phyloP scores from a whole-genome alignment of 345 rosid genomes.

The Eucalyptus tenuipes region DNA sequence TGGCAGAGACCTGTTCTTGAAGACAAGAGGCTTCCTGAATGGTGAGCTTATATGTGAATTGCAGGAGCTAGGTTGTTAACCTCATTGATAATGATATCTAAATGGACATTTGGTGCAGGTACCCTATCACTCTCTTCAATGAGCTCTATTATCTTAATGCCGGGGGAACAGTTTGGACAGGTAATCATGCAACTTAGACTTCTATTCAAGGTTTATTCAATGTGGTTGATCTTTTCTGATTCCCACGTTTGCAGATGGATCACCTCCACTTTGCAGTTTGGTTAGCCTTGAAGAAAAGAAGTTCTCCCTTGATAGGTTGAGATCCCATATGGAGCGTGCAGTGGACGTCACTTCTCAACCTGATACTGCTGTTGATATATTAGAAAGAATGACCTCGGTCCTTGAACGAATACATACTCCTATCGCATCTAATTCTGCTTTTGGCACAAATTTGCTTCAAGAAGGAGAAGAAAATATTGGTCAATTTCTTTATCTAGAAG shows the following conservation, averaged over 20 bases:
- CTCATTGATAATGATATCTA: neutral
- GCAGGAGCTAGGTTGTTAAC: neutral
- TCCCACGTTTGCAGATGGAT: conserved; percentile 47
- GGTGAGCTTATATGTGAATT: conserved; percentile 26
- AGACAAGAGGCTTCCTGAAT: conserved; percentile 82
- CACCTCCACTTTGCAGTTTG: conserved; percentile 60
- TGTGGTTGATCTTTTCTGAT: neutral
- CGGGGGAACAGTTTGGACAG: conserved; percentile 92
- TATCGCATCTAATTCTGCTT: conserved; percentile 57
- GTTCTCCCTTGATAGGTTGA: conserved; percentile 67
- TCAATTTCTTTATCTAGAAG: conserved; percentile 89
- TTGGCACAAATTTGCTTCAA: conserved; percentile 78
- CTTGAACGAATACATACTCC: conserved; percentile 60
- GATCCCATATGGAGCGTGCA: conserved; percentile 14
- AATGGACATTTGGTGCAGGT: conserved; percentile 32
- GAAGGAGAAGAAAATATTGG: conserved; percentile 95
- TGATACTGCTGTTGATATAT: conserved; percentile 46
- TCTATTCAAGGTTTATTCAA: neutral
- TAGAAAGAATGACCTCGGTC: conserved; percentile 59
- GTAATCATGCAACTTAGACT: conserved; percentile 10
- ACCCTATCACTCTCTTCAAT: conserved; percentile 74
- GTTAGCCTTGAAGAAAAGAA: conserved; percentile 43
- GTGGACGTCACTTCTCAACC: conserved; percentile 13
- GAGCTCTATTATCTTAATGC: conserved; percentile 93
- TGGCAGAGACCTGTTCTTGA: conserved; percentile 92